Evolutionary conservation across 1,139 yeast genomes (phyloP).

Genomic region (Candida sp.): DNA sequence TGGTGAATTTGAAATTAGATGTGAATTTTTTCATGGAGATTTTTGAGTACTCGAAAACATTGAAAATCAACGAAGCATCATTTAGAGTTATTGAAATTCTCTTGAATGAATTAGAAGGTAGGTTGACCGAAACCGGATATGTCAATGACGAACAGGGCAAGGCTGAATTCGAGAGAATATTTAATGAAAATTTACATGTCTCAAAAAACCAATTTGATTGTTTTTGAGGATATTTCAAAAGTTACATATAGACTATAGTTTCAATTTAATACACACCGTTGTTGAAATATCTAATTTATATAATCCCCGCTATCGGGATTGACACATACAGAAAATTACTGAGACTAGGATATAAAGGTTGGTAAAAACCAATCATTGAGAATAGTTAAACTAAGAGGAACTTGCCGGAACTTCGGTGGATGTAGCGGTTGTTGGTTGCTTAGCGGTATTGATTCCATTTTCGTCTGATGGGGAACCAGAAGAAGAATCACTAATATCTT

Average conservation of each 20-base stretch:
- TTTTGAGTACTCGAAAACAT: conserved; percentile 33
- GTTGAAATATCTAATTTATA: too few relatives aligned
- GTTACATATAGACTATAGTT: too few relatives aligned
- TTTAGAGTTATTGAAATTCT: conserved; percentile 33
- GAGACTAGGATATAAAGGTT: too few relatives aligned
- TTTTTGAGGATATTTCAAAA: conserved; percentile 6
- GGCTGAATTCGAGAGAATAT: conserved; percentile 24
- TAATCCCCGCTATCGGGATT: too few relatives aligned
- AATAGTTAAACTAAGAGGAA: background rate
- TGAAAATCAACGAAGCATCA: conserved; percentile 34
- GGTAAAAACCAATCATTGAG: too few relatives aligned
- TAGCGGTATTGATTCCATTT: background rate
- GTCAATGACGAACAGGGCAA: conserved; percentile 11
- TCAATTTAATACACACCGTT: too few relatives aligned
- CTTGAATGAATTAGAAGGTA: conserved; percentile 28
- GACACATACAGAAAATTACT: too few relatives aligned
- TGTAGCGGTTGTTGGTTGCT: background rate
- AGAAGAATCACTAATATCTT: conserved; percentile 8
- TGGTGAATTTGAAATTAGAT: conserved; percentile 32
- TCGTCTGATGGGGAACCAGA: background rate
- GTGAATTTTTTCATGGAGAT: conserved; percentile 38
- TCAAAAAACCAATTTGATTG: conserved; percentile 32
- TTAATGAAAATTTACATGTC: conserved; percentile 26
- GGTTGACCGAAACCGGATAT: conserved; percentile 14
- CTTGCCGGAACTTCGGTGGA: background rate